Conservation (phyloP, 768 basidiomycete species). For the Rhodotorula taiwanensis region DNA sequence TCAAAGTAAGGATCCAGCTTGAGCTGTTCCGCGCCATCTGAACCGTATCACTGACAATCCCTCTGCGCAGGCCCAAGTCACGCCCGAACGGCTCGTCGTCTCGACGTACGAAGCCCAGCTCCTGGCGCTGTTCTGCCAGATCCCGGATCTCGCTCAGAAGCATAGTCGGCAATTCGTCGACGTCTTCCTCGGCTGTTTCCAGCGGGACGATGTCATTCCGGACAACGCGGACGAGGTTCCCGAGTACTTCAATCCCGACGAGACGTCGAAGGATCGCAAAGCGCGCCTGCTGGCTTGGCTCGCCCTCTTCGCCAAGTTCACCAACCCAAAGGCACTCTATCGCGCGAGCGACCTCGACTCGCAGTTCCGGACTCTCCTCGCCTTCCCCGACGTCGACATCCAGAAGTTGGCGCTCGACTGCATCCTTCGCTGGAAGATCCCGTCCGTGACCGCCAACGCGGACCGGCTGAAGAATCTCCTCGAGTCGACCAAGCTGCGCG, state of each 20-base stretch:
- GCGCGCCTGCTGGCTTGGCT: conserved; percentile 69
- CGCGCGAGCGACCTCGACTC: conserved; percentile 58
- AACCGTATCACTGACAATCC: not conserved
- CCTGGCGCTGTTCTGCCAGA: conserved; percentile 61
- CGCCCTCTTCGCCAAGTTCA: conserved; percentile 76
- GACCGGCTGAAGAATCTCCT: conserved; percentile 64
- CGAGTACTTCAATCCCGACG: conserved; percentile 23
- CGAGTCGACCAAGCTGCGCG: conserved; percentile 82
- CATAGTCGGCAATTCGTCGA: conserved; percentile 83
- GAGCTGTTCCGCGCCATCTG: not conserved
- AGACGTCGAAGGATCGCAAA: conserved; percentile 45
- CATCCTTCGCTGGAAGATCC: conserved; percentile 68
- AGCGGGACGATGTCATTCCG: conserved; percentile 35
- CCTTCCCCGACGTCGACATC: conserved; percentile 72
- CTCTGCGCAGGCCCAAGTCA: conserved; percentile 44
- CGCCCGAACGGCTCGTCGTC: conserved; percentile 58
- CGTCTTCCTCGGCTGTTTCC: conserved; percentile 58
- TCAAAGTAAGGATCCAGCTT: conserved; percentile 10
- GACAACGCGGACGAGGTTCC: conserved; percentile 33
- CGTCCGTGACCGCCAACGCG: conserved; percentile 54
- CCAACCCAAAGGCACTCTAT: conserved; percentile 83
- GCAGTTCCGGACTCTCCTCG: conserved; percentile 67
- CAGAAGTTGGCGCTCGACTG: conserved; percentile 72
- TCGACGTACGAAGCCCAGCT: conserved; percentile 75
- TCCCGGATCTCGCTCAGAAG: conserved; percentile 67